Conservation (phyloP, 2,329 filamentous ascomycete species). For the Penicillium crustosum region DNA sequence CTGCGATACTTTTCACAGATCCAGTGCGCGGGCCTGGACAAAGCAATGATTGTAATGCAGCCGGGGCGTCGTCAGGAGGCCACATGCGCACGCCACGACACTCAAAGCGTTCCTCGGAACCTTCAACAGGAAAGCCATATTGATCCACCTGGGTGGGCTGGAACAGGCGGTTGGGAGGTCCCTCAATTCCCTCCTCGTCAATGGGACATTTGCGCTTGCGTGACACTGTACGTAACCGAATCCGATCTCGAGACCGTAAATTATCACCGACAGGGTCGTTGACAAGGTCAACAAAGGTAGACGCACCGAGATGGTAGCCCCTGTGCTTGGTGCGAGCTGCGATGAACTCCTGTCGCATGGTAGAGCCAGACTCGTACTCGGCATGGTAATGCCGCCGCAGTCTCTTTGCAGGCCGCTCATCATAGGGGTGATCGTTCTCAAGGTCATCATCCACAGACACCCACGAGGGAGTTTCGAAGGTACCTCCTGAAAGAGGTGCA, state of each 20-base stretch:
- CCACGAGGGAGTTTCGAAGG: not conserved
- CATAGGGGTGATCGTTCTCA: constrained; percentile 29
- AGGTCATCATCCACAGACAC: constrained; percentile 5
- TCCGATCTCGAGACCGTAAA: constrained; percentile 37
- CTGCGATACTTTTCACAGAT: constrained; percentile 36
- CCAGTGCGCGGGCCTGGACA: constrained; percentile 39
- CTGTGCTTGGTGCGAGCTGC: constrained; percentile 47
- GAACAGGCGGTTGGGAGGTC: constrained; percentile 29
- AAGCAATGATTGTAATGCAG: constrained; percentile 39
- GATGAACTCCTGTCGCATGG: constrained; percentile 41
- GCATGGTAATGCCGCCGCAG: constrained; percentile 40
- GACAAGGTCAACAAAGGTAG: constrained; percentile 46
- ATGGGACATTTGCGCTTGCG: constrained; percentile 44
- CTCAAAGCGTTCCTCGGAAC: constrained; percentile 41
- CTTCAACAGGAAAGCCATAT: constrained; percentile 29
- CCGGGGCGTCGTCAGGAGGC: constrained; percentile 42
- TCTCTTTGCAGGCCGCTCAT: constrained; percentile 40
- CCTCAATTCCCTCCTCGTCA: constrained; percentile 33
- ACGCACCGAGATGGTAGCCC: constrained; percentile 42
- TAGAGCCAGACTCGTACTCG: constrained; percentile 35
- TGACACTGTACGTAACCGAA: constrained; percentile 45
- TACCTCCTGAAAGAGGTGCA: constrained; percentile 5
- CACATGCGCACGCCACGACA: constrained; percentile 44
- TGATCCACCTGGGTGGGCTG: constrained; percentile 29
- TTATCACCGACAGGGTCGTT: constrained; percentile 38